Base-by-base conservation (phyloP, 2,329 filamentous ascomycete species). In the Alternaria rosae region DNA sequence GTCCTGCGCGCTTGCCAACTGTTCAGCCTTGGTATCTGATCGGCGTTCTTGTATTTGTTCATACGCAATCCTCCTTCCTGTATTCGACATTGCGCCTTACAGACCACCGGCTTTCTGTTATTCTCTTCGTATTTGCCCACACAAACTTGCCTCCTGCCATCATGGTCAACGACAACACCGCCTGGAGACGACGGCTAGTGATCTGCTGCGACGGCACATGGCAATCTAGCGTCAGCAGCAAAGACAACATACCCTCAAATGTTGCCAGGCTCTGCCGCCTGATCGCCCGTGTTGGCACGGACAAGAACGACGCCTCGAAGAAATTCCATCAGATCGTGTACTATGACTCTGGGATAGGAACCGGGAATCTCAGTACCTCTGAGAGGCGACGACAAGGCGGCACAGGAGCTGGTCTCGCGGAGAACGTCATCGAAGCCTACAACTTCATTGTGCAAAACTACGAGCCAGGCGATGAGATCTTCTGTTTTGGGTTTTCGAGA, bases 401-500 rank as follows among this genome's bases (percentile, higher is more conserved):
- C n/a, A 80, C 78, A 10, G 82, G 81, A 9, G 77, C 79, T 45
- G 82, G 83, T 2, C 73, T 85, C 2, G 75, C 76, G 2, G 82
- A 84, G 38, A 83, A 85, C 52, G 81, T 85, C 5, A 79, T 83
- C 15, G 81, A 84, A 69, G 82, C 79, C 1, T 85, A 86, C 64
- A 80, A 80, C 38, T 86, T 85, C 72, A 77, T 86, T 7, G 80
- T 81, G 7, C 77, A 82, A 32, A 87, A 86, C 66, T 86, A 82
- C 54, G 70, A 79, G 21, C 73, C 78, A 1, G 85, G 84, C 42
- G 82, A 84, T 54, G 80, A 82, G 25, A 82, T 84, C 43, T 84
- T 82, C 64, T 75, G 82, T 32, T 76, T 84, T 23, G 82, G 82
- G 0, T 84, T 84, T 66, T 83, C 81, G 0, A 66, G 82, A 20